phyloP scores from a whole-genome alignment of 1,284 basidiomycete species.

The Athelia sp. region DNA sequence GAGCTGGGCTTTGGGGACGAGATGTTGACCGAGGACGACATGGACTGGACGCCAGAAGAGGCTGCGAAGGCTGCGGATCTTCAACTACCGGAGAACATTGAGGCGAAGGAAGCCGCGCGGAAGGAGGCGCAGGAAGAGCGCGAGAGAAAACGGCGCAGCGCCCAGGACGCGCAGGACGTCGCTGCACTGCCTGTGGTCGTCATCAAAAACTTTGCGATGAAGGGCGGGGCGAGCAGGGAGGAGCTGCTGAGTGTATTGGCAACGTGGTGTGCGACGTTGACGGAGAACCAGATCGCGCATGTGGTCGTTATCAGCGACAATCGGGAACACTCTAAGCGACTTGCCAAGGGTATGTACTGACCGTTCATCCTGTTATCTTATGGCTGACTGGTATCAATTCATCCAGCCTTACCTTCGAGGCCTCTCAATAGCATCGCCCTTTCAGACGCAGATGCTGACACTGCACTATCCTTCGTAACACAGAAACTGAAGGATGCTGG shows the following conservation, averaged over 20 bases:
- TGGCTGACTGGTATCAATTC: constrained; percentile 1
- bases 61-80: not conserved
- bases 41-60: constrained; percentile 12
- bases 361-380: constrained; percentile 6
- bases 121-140: constrained; percentile 23
- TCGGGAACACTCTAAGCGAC: constrained; percentile 78
- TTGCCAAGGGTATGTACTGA: constrained; percentile 80
- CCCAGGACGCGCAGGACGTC: constrained; percentile 45
- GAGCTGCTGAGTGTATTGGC: constrained; percentile 76
- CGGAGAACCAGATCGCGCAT: constrained; percentile 85
- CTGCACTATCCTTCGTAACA: constrained; percentile 77
- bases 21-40: constrained; percentile 35
- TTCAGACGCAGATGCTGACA: constrained; percentile 81
- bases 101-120: constrained; percentile 14
- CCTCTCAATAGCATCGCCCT: constrained; percentile 77
- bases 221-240: constrained; percentile 59
- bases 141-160: constrained; percentile 25
- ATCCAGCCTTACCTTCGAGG: constrained; percentile 79
- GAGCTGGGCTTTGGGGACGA: constrained; percentile 83
- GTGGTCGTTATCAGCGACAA: constrained; percentile 91
- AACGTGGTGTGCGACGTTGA: constrained; percentile 81
- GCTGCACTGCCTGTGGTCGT: constrained; percentile 80
- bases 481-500: constrained; percentile 70
- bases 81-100: not conserved
- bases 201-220: constrained; percentile 72